Percentiles rank a stretch among this genome's conserved stretches.
These are phyloP conservation scores for Tillandsia fasciculata DNA, from an alignment of 176 grass and related monocot genomes.

Conservation along the genomic window DNA sequence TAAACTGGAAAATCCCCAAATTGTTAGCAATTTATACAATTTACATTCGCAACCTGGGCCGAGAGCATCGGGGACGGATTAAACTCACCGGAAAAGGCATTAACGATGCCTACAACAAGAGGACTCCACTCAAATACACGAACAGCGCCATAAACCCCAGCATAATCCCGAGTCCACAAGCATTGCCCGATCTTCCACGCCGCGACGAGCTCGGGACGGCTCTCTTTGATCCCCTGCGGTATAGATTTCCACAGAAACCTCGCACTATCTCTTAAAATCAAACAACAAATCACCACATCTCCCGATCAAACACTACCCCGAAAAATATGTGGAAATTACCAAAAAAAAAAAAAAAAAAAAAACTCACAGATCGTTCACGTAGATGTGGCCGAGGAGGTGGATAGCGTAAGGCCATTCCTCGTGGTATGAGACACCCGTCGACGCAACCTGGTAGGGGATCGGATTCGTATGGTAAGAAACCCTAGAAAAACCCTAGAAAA, in stretches of 20 bases:
- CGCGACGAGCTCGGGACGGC: conserved; percentile 48
- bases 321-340: not conserved
- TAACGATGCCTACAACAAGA: conserved; percentile 42
- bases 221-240: conserved; percentile 68
- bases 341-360: not conserved
- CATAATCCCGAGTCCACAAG: conserved; percentile 73
- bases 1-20: too few species aligned
- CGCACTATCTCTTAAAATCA: conserved; percentile 64
- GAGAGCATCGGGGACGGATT: not conserved
- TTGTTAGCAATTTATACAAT: too few species aligned
- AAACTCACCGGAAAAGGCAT: conserved; percentile 59
- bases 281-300: conserved; percentile 10
- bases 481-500: not conserved
- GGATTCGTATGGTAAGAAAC: not conserved
- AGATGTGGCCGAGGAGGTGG: conserved; percentile 79
- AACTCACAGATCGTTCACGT: conserved; percentile 57
- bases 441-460: conserved; percentile 35
- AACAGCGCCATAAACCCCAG: conserved; percentile 48
- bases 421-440: conserved; percentile 34
- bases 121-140: conserved; percentile 59
- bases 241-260: conserved; percentile 81
- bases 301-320: not conserved
- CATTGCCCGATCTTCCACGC: conserved; percentile 79
- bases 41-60: too few species aligned
- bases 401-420: conserved; percentile 86